Conservation (phyloP, 768 basidiomycete species). For the Panaeolus cyanescens region DNA sequence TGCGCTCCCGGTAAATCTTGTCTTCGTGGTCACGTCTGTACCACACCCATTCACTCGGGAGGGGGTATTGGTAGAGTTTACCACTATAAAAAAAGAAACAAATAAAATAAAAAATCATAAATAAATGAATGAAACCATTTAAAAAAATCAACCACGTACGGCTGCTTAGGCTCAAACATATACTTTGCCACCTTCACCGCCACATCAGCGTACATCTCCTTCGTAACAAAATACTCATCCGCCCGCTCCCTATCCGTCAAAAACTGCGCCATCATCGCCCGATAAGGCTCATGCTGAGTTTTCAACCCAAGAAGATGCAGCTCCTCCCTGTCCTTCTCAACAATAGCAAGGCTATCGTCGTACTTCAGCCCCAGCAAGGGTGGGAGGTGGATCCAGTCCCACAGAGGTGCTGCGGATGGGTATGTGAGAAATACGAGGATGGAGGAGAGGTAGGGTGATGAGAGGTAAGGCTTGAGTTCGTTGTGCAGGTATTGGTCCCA, state of each 20-base stretch:
- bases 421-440: conserved; percentile 24
- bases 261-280: conserved; percentile 21
- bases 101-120: not conserved
- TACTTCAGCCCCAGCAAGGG: conserved; percentile 21
- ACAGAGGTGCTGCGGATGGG: conserved; percentile 16
- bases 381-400: conserved; percentile 27
- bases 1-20: conserved; percentile 25
- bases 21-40: conserved; percentile 26
- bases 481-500: conserved; percentile 22
- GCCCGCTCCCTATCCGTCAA: conserved; percentile 16
- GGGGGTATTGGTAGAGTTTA: conserved; percentile 21
- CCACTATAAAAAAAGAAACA: conserved; percentile 12
- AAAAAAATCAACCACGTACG: conserved; percentile 14
- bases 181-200: conserved; percentile 21
- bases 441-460: conserved; percentile 15
- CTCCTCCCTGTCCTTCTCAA: conserved; percentile 15
- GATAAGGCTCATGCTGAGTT: conserved; percentile 19
- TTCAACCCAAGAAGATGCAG: conserved; percentile 21
- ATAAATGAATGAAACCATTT: not conserved
- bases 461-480: conserved; percentile 16
- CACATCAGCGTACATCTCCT: conserved; percentile 18
- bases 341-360: conserved; percentile 10
- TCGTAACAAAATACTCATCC: conserved; percentile 13
- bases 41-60: conserved; percentile 28
- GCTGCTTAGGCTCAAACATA: conserved; percentile 25